Conservation (phyloP, 2,329 filamentous ascomycete genomes). For the Ilyonectria destructans region DNA sequence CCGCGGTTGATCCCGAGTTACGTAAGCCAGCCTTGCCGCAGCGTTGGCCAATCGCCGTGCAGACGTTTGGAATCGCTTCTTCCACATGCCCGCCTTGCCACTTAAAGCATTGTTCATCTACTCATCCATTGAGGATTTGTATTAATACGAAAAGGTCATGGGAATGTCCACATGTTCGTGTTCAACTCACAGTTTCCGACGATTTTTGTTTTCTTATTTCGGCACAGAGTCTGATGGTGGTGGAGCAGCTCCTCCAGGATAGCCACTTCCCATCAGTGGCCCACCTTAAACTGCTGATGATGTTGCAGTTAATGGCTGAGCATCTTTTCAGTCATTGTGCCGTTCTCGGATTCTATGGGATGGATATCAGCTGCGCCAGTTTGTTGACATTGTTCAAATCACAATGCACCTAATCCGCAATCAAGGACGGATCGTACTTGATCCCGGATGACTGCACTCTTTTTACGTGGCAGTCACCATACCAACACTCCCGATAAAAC, state of each 20-base stretch:
- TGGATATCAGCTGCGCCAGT: background rate
- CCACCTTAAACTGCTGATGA: no score
- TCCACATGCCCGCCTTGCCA: conserved; percentile 11
- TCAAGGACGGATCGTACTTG: background rate
- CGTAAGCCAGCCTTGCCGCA: conserved; percentile 43
- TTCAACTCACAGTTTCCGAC: no score
- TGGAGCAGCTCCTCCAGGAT: no score
- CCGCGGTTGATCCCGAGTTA: conserved; percentile 47
- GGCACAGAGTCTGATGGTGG: no score
- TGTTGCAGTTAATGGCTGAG: no score
- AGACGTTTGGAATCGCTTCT: conserved; percentile 39
- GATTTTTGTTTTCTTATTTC: no score
- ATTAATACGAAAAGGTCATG: background rate
- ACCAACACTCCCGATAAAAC: background rate
- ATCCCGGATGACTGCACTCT: background rate
- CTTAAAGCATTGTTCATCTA: background rate
- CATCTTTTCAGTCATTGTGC: no score
- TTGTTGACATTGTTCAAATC: no score
- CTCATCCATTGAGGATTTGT: background rate
- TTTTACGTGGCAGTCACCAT: background rate
- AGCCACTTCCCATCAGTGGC: no score
- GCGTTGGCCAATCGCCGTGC: conserved; percentile 43
- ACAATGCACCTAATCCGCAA: background rate
- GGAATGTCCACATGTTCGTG: no score
- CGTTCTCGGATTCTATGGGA: background rate